Evolutionary conservation across 768 basidiomycete species (phyloP).

Genomic region (Candolleomyces eurysporus): DNA sequence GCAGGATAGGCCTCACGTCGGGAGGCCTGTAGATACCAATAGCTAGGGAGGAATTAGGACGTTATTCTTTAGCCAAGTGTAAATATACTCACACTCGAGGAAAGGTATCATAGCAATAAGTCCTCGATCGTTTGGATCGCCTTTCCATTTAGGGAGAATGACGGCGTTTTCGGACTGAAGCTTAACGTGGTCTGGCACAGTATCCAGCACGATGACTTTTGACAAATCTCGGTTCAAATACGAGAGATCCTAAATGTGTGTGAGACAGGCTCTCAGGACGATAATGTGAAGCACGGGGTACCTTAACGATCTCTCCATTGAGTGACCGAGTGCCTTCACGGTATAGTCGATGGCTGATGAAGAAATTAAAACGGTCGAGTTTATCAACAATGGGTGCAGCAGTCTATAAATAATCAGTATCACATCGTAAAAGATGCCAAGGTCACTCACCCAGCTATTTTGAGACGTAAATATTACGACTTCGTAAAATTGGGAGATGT

Average conservation of each 20-base stretch:
- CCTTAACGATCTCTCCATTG: conserved; percentile 85
- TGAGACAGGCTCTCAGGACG: neutral
- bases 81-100: conserved; percentile 69
- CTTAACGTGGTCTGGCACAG: conserved; percentile 70
- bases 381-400: conserved; percentile 87
- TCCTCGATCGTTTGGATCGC: conserved; percentile 64
- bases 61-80: neutral
- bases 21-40: conserved; percentile 86
- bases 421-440: no score
- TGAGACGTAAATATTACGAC: conserved; percentile 94
- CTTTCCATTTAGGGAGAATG: conserved; percentile 83
- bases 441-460: conserved; percentile 72
- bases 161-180: conserved; percentile 90
- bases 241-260: conserved; percentile 66
- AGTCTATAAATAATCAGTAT: conserved; percentile 48
- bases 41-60: conserved; percentile 43
- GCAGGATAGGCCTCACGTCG: conserved; percentile 86
- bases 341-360: conserved; percentile 87
- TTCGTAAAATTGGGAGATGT: conserved; percentile 97
- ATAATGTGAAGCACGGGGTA: conserved; percentile 21
- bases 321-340: conserved; percentile 85
- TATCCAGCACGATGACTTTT: conserved; percentile 87
- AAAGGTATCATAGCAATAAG: conserved; percentile 94
- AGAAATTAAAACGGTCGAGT: conserved; percentile 91
- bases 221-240: conserved; percentile 93